Base-by-base conservation (phyloP, 2,329 filamentous ascomycete species). In the Pseudocercospora vitis region DNA sequence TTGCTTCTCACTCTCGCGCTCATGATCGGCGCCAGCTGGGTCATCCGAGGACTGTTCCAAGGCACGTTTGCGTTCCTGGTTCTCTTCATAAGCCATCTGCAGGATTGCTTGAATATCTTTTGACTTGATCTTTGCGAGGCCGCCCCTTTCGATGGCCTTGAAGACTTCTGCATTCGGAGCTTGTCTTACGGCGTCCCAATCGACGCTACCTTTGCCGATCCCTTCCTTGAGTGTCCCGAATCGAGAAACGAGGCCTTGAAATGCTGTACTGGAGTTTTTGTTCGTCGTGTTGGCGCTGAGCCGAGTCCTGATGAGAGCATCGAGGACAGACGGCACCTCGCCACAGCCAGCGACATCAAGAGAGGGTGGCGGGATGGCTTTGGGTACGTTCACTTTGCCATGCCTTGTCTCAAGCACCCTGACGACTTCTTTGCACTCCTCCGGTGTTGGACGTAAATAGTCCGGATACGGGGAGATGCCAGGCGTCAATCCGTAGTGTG, bases 51-150 rank as follows among this genome's bases (percentile, higher is more conserved):
- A 67, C 11, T 73, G 73, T 40, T 74, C 73, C 18, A 84, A 74
- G 0, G 76, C 77, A 16, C 79, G 71, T 16, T 75, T 77, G 8
- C 82, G 78, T n/a, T 73, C 71, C 61, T 81, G 76, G 31, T 89
- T 89, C 61, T 89, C 84, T 39, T 83, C 74, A 64, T 87, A 83
- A 0, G 91, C 86, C 70, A 84, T 82, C 48, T 89, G 81, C 7
- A 95, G 75, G 29, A 89, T 89, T 12, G 73, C 71, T 68, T 91
- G 90, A 65, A 95, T 89, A 60, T 85, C 78, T 48, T 80, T 84
- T 55, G 83, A 85, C 70, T 91, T 94, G 12, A 78, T 76, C n/a
- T 81, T 79, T 2, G 83, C 86, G 2, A 91, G 74, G 0, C 90
- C 90, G 7, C 88, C 88, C 6, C 74, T 72, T 61, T 83, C 84